These are phyloP conservation scores for Fusarium nodosum DNA, from an alignment of 2,329 filamentous ascomycete species.

Conservation along the genomic window DNA sequence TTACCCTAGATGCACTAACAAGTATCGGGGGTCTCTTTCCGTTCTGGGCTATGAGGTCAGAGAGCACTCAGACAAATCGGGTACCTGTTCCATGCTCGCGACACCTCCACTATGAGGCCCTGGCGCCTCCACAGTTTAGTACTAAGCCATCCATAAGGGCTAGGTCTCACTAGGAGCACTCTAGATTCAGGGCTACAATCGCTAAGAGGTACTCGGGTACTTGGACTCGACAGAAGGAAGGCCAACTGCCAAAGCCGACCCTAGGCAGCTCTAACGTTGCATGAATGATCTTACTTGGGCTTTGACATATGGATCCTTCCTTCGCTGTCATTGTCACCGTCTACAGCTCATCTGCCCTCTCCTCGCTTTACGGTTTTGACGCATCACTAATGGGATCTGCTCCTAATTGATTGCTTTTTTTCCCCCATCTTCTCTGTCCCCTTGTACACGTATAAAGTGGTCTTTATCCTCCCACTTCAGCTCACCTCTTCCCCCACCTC, in stretches of 20 bases:
- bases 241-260: slow-evolving; percentile 4
- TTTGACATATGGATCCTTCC: slow-evolving; percentile 24
- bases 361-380: slow-evolving; percentile 22
- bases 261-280: slow-evolving; percentile 32
- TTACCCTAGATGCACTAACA: slow-evolving; percentile 20
- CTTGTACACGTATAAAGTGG: slow-evolving; percentile 9
- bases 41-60: slow-evolving; percentile 27
- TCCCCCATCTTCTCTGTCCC: slow-evolving; percentile 4
- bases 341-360: slow-evolving; percentile 15
- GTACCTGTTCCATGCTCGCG: slow-evolving; percentile 15
- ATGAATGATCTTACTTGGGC: slow-evolving; percentile 31
- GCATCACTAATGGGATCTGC: slow-evolving; percentile 29
- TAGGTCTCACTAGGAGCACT: slow-evolving; percentile 3
- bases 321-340: slow-evolving; percentile 17
- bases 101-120: slow-evolving; percentile 2
- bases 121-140: neutral
- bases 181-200: slow-evolving; percentile 2
- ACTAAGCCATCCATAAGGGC: slow-evolving; percentile 9
- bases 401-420: slow-evolving; percentile 8
- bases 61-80: slow-evolving; percentile 1
- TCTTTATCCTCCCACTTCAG: slow-evolving; percentile 3
- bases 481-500: slow-evolving; percentile 25
- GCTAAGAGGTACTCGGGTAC: slow-evolving; percentile 34
- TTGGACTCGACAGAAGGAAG: slow-evolving; percentile 15
- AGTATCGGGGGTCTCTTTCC: slow-evolving; percentile 7